A percentile compares a stretch with the other conserved stretches of the same genome.
phyloP scores from a whole-genome alignment of 306 rosid species.

The Biancaea sappan region DNA sequence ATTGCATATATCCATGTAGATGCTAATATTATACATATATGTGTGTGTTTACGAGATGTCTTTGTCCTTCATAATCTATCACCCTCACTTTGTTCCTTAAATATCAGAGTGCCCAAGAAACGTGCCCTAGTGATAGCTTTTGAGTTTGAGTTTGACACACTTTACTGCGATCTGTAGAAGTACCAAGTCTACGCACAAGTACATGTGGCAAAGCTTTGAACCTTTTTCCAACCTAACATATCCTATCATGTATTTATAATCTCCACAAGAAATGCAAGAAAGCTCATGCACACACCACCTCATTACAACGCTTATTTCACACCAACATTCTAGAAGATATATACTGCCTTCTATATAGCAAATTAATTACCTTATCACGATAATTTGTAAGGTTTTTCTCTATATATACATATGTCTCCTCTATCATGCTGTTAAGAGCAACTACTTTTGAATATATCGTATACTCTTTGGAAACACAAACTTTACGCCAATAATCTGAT shows the following conservation, averaged over 20 bases:
- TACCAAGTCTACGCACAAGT: constrained; percentile 6
- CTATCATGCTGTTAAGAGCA: constrained; percentile 25
- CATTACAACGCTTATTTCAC: neutral
- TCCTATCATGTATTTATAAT: constrained; percentile 29
- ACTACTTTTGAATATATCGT: constrained; percentile 48
- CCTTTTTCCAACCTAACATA: constrained; percentile 45
- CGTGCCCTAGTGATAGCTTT: constrained; percentile 2
- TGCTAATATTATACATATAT: neutral
- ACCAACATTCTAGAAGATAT: neutral
- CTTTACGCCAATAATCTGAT: neutral
- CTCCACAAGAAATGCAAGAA: constrained; percentile 22
- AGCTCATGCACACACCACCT: neutral
- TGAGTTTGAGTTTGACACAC: constrained; percentile 26
- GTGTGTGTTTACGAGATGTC: neutral
- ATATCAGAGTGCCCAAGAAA: constrained; percentile 29
- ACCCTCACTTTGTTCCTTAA: constrained; percentile 8
- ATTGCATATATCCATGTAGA: neutral
- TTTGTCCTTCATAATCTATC: neutral
- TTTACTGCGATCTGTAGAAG: constrained; percentile 28
- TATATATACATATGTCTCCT: neutral
- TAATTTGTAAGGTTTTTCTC: no score
- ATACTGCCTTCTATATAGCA: no score
- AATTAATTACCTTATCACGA: no score
- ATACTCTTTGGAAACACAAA: constrained; percentile 44
- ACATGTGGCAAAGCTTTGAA: neutral